Evolutionary conservation across 805 yeast species (phyloP), one percentile per base, ranked within the genome.

Genomic region (Candida takata): DNA sequence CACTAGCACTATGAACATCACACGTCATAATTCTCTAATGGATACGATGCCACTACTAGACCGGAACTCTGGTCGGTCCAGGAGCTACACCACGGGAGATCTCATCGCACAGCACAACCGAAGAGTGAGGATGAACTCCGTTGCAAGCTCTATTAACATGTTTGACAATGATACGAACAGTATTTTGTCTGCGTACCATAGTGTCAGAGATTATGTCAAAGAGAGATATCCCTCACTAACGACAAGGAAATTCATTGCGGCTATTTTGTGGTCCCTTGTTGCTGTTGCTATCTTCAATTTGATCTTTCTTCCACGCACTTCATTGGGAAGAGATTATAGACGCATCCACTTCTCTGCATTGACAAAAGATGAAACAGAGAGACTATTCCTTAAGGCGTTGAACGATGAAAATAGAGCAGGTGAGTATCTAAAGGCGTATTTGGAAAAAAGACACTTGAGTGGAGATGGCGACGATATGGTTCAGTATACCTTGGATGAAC

Each of bases 251-350:
- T 47, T 50, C 35, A 31, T 45, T 4, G 56, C 55, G 0, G 43
- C 47, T 6, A 24, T 45, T 3, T 27, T 49, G 3, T 53, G 55
- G 55, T 54, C 49, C 1, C 4, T 48, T 3, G 27, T 49, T 13
- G 56, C 35, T 34, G 57, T 46, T 12, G 55, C 26, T 20, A 50
- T 35, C 31, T 76, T 83, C 52, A 74, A 83, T 27, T 62, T 84
- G 33, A 74, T 80, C 1, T 87, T 87, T 54, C 64, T 86, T 12
- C 96, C 95, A 2, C 59, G 95, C 38, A 84, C 97, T 1, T 84
- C 95, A 3, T 62, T 85, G 14, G 75, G 82, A 33, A 64, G 95
- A 44, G 96, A 88, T 57, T 74, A 83, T 49, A 70, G 90, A 48
- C 62, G 95, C 33, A 56, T 84, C 44, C 84, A 85, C 57, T 77